These are phyloP conservation scores for Nigrospora osmanthi DNA, from an alignment of 2,329 filamentous ascomycete genomes.

Conservation along the genomic window DNA sequence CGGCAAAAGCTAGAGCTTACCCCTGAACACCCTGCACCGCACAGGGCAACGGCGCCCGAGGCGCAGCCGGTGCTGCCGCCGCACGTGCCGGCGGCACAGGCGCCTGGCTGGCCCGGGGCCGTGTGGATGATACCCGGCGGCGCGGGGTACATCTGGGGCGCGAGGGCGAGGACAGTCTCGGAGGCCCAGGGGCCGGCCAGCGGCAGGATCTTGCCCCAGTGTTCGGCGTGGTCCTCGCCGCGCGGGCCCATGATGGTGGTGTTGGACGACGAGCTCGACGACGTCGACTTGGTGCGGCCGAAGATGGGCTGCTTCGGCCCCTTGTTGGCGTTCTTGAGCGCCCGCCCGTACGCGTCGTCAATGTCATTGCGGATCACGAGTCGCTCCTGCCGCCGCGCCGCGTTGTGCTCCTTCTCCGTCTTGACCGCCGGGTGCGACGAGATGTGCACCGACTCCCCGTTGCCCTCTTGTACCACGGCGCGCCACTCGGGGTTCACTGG, in stretches of 20 bases:
- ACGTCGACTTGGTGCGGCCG: background rate
- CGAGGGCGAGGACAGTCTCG: background rate
- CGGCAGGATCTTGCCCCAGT: constrained; percentile 2
- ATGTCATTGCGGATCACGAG: constrained; percentile 4
- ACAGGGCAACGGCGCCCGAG: background rate
- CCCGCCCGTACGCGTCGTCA: background rate
- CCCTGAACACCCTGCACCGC: background rate
- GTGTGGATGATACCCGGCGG: constrained; percentile 2
- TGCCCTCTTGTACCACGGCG: background rate
- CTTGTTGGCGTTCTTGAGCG: constrained; percentile 1
- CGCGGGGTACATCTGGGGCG: constrained; percentile 1
- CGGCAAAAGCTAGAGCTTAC: background rate
- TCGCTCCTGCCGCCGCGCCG: background rate
- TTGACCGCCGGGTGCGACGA: constrained; percentile 2
- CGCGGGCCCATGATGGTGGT: constrained; percentile 1
- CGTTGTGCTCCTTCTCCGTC: background rate
- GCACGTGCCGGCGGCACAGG: constrained; percentile 3
- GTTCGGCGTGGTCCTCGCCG: background rate
- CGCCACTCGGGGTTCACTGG: background rate
- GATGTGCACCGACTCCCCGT: background rate
- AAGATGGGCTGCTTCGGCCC: constrained; percentile 1
- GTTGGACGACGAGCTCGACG: background rate
- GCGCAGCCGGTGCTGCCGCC: constrained; percentile 1
- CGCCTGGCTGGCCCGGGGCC: background rate
- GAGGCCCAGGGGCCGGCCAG: constrained; percentile 4